These are phyloP conservation scores for Dalbergia cultrata DNA, from an alignment of 306 rosid genomes.

Conservation along the genomic window DNA sequence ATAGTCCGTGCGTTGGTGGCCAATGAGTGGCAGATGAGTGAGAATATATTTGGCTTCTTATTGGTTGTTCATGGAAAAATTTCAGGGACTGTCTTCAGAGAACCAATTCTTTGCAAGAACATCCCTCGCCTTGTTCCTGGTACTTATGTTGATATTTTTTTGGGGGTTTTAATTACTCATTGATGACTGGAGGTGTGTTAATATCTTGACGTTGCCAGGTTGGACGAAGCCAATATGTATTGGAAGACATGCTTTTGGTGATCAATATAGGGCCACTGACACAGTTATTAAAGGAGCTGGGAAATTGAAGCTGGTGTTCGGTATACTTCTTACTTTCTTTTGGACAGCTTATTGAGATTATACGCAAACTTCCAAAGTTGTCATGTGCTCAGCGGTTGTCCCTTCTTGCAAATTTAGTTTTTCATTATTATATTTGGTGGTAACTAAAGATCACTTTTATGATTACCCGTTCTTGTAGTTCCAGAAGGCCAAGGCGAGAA, in stretches of 20 bases:
- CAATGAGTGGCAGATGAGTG: background rate
- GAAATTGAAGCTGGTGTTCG: constrained; percentile 84
- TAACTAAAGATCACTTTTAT: constrained; percentile 26
- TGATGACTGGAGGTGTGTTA: constrained; percentile 30
- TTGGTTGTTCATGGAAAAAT: background rate
- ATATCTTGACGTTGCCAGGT: constrained; percentile 62
- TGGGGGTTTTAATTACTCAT: background rate
- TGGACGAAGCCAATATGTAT: constrained; percentile 97
- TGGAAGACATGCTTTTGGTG: constrained; percentile 99
- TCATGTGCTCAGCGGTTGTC: background rate
- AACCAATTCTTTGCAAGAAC: constrained; percentile 96
- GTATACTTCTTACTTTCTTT: constrained; percentile 57
- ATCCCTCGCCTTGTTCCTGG: constrained; percentile 98
- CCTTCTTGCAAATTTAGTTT: background rate
- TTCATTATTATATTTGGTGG: constrained; percentile 14
- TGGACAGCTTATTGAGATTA: constrained; percentile 13
- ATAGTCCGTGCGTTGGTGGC: constrained; percentile 5
- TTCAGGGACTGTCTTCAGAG: constrained; percentile 97
- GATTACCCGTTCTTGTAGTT: constrained; percentile 56
- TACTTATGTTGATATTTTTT: constrained; percentile 44
- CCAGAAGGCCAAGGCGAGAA: constrained; percentile 82
- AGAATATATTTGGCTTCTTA: constrained; percentile 33
- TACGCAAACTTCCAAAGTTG: background rate
- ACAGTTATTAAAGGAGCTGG: constrained; percentile 93
- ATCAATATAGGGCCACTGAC: constrained; percentile 95